Evolutionary conservation across 495 filamentous ascomycete genomes (phyloP), one percentile per base, ranked within the genome.

Genomic region (Podospora pseudoanserina): DNA sequence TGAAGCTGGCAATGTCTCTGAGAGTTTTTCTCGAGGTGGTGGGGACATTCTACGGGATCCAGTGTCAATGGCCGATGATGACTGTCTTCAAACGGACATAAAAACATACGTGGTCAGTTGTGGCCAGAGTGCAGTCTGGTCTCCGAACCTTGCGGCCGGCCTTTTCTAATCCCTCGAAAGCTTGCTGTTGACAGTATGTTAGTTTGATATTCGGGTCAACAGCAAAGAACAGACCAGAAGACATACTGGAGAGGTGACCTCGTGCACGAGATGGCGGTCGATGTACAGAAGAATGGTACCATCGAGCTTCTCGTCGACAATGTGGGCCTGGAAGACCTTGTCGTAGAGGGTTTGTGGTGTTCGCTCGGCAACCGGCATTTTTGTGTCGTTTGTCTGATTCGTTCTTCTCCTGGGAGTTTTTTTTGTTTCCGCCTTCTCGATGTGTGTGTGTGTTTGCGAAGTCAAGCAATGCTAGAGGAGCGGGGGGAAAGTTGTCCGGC

Each of bases 81-180:
- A 49, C 0, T 13, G 30, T 49, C 39, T 13, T 57, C 5, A 20
- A 11, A 32, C 59, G 18, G 20, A 23, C 61, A 15, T 32, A 3
- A 9, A 34, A 19, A 27, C 9, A 68, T 92, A 97, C 93, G 79
- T 99, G 95, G 79, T 99, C 95, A 55, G 94, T 95, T 28, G 95
- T 99, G 60, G 92, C 95, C 57, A 99, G 85, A 71, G 95, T 98
- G 84, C 94, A 97, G 79, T 99, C 95, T 69, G 94, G 93, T 76
- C 95, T 85, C 79, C 95, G 89, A 66, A 99, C 94, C 76, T 87
- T 88, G 59, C 95, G 89, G 63, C 87, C 86, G 44, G 95, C 92
- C 78, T 92, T 94, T 77, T 89, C 89, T 44, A 99, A 86, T 23
- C 95, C 94, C 76, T 99, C 95, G 73, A 99, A 99, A 55, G 95